phyloP scores from a whole-genome alignment of 2,329 filamentous ascomycete genomes.

The Aurifilum marmelostoma region DNA sequence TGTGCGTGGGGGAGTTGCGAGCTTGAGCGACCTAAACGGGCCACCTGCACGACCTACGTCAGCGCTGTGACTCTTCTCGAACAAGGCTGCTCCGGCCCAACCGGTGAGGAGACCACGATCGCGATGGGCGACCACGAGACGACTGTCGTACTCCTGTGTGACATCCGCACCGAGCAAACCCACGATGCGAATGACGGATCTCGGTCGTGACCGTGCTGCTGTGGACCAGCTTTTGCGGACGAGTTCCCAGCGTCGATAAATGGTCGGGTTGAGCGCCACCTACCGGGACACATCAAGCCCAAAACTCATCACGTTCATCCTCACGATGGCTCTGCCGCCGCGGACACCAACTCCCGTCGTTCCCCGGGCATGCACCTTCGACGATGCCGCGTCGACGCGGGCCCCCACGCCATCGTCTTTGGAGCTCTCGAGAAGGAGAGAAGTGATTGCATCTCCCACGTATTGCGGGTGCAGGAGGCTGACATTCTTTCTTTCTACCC shows the following conservation, averaged over 20 bases:
- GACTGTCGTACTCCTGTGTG: not conserved
- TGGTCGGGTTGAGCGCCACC: not conserved
- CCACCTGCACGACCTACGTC: constrained; percentile 7
- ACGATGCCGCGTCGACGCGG: not conserved
- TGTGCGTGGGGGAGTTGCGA: not conserved
- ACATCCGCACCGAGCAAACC: not conserved
- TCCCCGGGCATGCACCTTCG: not conserved
- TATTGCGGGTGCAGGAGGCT: constrained; percentile 8
- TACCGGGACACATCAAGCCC: constrained; percentile 1
- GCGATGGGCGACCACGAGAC: constrained; percentile 4
- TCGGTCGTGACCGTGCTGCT: not conserved
- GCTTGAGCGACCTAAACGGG: not conserved
- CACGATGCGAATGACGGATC: not conserved
- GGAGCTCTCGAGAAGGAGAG: constrained; percentile 6
- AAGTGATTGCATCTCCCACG: not conserved
- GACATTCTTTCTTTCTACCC: constrained; percentile 7
- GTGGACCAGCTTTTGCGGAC: not conserved
- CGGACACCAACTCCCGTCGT: not conserved
- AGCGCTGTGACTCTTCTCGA: not conserved
- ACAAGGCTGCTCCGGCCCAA: not conserved
- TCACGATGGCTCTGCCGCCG: not conserved
- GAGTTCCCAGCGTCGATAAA: not conserved
- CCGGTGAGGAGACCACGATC: not conserved
- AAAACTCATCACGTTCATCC: not conserved
- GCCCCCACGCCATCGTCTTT: not conserved